These are phyloP conservation scores for Penicillium sp. DNA, from an alignment of 2,329 filamentous ascomycete species.

Conservation along the genomic window DNA sequence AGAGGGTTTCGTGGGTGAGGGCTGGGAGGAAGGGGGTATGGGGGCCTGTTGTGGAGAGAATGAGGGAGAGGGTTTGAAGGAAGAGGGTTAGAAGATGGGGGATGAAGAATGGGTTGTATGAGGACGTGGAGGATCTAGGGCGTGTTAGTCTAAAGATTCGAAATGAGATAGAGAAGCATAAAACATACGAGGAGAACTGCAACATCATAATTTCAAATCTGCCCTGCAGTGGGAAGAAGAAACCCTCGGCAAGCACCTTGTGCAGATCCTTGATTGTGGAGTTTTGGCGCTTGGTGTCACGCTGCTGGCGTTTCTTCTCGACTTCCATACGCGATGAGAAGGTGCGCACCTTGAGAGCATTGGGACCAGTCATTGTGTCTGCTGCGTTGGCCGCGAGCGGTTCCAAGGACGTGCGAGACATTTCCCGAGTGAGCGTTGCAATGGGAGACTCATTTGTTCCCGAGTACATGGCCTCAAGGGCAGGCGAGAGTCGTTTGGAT, in stretches of 20 bases:
- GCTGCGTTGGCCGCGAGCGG: conserved; percentile 80
- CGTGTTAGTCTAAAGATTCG: conserved; percentile 8
- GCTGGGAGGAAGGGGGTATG: conserved; percentile 71
- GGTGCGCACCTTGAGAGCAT: conserved; percentile 81
- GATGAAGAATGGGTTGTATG: conserved; percentile 64
- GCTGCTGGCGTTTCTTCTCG: conserved; percentile 52
- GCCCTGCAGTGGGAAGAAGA: conserved; percentile 84
- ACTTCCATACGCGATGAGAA: conserved; percentile 76
- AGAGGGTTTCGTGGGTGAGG: conserved; percentile 81
- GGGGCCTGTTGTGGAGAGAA: conserved; percentile 80
- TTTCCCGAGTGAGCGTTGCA: conserved; percentile 62
- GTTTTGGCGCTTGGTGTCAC: conserved; percentile 47
- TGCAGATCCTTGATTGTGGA: conserved; percentile 75
- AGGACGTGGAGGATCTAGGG: conserved; percentile 34
- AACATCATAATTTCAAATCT: conserved; percentile 68
- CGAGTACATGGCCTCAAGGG: conserved; percentile 70
- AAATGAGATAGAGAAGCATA: background rate
- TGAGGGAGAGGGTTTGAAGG: conserved; percentile 78
- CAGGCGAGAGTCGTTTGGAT: conserved; percentile 72
- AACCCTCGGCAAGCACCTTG: conserved; percentile 67
- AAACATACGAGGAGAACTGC: conserved; percentile 50
- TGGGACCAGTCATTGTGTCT: conserved; percentile 74
- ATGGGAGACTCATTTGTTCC: conserved; percentile 54
- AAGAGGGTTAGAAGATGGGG: conserved; percentile 75
- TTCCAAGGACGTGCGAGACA: conserved; percentile 71